Base-by-base conservation (phyloP, 345 rosid species). In the Bruguiera parviflora region DNA sequence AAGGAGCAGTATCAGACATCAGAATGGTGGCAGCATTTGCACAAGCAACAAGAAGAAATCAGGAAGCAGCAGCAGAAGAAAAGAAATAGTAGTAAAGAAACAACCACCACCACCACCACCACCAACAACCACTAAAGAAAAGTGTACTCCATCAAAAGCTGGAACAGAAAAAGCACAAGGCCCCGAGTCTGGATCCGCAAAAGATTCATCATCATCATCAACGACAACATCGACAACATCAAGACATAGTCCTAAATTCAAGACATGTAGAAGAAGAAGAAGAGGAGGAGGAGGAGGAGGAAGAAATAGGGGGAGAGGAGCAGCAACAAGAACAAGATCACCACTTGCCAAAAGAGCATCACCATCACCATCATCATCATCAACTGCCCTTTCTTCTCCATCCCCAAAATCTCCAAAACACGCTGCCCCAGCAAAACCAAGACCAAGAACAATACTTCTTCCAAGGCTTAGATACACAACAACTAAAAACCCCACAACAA, bases 161-260 rank as follows among this genome's bases (percentile, higher is more conserved):
- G 89, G 85, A 86, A 77, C 82, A 73, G 68, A 75, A 69, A 68
- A 77, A 77, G 63, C 72, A 75, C 66, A 53, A 78, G 71, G 69
- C 66, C 33, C 78, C 73, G 83, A 84, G 67, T 79, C 89, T 85
- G 89, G 89, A 85, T 82, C 81, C 88, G 69, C 86, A 31, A 80
- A 74, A 83, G 79, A 84, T 77, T 68, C 83, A 78, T 58, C 84
- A 63, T 61, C 77, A 29, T 32, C 64, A 39, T 24, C 63, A 62
- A 7, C 73, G 37, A 2, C 71, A 29, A 0, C 68, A 62, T 2
- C 78, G 63, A 0, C 68, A 57, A 1, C 78, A 67, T 18, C 71
- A 43, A 3, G 47, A 7, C 37, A 58, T 28, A 64, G 49, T 66
- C 32, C 61, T 43, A 32, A 68, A 53, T 63, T 62, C 81, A 68